Conservation (phyloP, 345 rosid genomes). For the Populus deltoides region DNA sequence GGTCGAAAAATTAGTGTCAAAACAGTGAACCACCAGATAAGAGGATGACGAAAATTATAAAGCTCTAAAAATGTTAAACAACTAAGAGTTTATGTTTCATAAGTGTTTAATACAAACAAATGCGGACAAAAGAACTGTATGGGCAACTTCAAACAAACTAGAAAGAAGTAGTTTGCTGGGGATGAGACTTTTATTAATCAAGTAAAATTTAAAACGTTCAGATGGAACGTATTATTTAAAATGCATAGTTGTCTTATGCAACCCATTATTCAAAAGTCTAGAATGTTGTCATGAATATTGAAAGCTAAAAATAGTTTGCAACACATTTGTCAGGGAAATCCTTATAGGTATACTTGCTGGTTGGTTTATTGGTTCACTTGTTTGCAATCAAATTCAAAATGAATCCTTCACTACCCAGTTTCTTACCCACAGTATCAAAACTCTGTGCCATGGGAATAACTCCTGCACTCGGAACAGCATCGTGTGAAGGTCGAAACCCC, state of each 20-base stretch:
- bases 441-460: conserved; percentile 86
- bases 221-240: background rate
- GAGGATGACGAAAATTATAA: background rate
- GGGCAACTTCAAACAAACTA: background rate
- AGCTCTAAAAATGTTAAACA: background rate
- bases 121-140: background rate
- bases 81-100: background rate
- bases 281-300: background rate
- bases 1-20: conserved; percentile 13
- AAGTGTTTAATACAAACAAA: background rate
- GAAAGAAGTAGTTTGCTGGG: background rate
- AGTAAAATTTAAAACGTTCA: background rate
- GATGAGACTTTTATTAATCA: background rate
- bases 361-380: background rate
- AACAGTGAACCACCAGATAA: background rate
- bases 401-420: background rate
- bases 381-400: background rate
- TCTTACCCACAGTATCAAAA: conserved; percentile 87
- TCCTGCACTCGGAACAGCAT: conserved; percentile 52
- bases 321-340: background rate
- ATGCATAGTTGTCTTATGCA: background rate
- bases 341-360: no score
- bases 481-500: conserved; percentile 76
- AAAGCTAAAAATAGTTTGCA: background rate
- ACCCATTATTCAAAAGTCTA: background rate